Evolutionary conservation across 768 basidiomycete species (phyloP).

Genomic region (Psilocybe cyanescens): DNA sequence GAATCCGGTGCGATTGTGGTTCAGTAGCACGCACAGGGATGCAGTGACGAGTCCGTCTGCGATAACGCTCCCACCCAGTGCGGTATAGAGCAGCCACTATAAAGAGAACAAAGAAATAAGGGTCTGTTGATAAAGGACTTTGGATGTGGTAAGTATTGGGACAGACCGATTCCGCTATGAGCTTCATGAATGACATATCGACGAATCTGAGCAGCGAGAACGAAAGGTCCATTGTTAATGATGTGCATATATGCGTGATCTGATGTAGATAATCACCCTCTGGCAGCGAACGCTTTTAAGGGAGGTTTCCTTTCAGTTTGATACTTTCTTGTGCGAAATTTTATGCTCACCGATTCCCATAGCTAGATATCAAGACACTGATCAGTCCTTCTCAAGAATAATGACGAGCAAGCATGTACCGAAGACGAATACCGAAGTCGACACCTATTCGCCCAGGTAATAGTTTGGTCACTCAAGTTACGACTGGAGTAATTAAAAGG

Average conservation of each 20-base stretch:
- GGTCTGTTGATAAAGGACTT: not conserved
- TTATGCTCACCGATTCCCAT: slow-evolving; percentile 18
- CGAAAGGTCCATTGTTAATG: not conserved
- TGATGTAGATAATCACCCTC: slow-evolving; percentile 12
- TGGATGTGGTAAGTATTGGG: not conserved
- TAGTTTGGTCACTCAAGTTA: not conserved
- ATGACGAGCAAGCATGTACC: slow-evolving; percentile 1
- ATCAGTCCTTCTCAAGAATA: not conserved
- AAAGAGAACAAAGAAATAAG: not conserved
- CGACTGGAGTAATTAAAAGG: not conserved
- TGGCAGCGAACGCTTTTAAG: slow-evolving; percentile 14
- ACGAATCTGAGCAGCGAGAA: slow-evolving; percentile 16
- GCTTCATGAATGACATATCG: slow-evolving; percentile 19
- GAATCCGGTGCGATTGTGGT: slow-evolving; percentile 24
- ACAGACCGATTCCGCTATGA: slow-evolving; percentile 25
- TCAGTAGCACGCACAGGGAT: slow-evolving; percentile 24
- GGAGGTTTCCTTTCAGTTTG: not conserved
- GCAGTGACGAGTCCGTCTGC: slow-evolving; percentile 26
- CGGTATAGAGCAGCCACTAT: slow-evolving; percentile 27
- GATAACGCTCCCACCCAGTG: slow-evolving; percentile 24
- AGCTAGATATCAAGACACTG: not conserved
- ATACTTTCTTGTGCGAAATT: not conserved
- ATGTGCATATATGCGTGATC: not conserved
- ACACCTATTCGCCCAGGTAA: slow-evolving; percentile 3
- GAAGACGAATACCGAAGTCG: slow-evolving; percentile 15